Percentiles rank a stretch among this genome's conserved stretches.
phyloP scores from a whole-genome alignment of 106 monocot species.

The Triglochin maritima region DNA sequence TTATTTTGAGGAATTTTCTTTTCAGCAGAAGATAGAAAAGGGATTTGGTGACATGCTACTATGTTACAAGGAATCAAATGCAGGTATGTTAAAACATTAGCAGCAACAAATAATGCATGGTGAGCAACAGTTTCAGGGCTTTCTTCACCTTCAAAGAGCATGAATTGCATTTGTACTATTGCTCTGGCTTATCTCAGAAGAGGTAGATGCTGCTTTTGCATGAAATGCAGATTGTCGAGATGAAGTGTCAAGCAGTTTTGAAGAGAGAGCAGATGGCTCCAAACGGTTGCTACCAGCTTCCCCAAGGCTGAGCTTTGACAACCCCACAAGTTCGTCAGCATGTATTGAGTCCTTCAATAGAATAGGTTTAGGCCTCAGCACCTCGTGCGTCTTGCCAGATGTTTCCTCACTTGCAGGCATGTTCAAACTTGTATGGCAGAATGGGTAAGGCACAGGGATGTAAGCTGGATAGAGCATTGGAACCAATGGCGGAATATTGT shows the following conservation, averaged over 20 bases:
- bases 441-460: slow-evolving; percentile 22
- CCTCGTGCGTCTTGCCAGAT: slow-evolving; percentile 25
- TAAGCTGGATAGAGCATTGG: slow-evolving; percentile 32
- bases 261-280: slow-evolving; percentile 50
- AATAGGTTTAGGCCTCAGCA: slow-evolving; percentile 53
- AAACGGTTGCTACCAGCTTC: slow-evolving; percentile 13
- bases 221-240: slow-evolving; percentile 65
- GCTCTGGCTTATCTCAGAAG: slow-evolving; percentile 31
- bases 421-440: slow-evolving; percentile 26
- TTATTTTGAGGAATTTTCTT: not conserved
- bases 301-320: slow-evolving; percentile 54
- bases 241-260: slow-evolving; percentile 30
- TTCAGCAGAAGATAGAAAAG: not conserved
- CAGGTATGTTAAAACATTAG: too few species aligned
- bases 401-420: slow-evolving; percentile 9
- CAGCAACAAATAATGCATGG: too few species aligned
- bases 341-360: slow-evolving; percentile 29
- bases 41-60: slow-evolving; percentile 3
- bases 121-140: not conserved
- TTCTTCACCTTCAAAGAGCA: slow-evolving; percentile 6
- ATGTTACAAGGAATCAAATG: slow-evolving; percentile 7
- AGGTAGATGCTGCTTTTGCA: slow-evolving; percentile 16
- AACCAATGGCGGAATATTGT: slow-evolving; percentile 11
- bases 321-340: slow-evolving; percentile 38
- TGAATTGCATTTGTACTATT: slow-evolving; percentile 31